Evolutionary conservation across 768 basidiomycete species (phyloP), one percentile per base, ranked within the genome.

Genomic region (Sarcodon aspratus): DNA sequence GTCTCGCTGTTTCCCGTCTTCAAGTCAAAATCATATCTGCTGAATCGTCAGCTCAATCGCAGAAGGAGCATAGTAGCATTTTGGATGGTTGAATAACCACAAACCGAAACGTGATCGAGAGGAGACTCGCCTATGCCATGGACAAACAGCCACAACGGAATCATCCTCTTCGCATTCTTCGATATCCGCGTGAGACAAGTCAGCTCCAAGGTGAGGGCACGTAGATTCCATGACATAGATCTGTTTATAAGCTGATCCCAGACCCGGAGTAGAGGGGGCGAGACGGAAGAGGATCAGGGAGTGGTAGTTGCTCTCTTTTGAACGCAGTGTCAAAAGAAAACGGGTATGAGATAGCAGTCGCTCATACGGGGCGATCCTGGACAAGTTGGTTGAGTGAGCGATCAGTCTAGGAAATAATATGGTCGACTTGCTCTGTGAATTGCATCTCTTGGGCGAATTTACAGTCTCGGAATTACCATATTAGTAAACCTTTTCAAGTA

Each of bases 161-260:
- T 42, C 8, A 13, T 75, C 73, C 10, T 63, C 65, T 45, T 80
- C 80, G 52, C 72, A 79, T 46, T 72, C 79, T 57, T 85, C 83
- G n/a, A 85, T 83, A 36, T 85, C 83, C 1, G 84, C 85, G 66
- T 87, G 83, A 11, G 80, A 82, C 63, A 88, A 70, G 48, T 88
- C 85, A 17, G 85, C 85, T 3, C 85, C 85, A 7, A 88, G 71
- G 65, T 90, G 87, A 4, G 86, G 86, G 60, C 86, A 89, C 9
- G 72, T 76, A 5, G 82, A 76, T 62, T 89, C 85, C 85, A 90
- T 89, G 7, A 76, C 78, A 58, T 87, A 89, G 10, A 88, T 67
- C 54, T 85, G 66, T 31, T 59, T 51, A 11, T 59, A 33, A 46
- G 57, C 50, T 42, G 40, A 13, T 8, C 40, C 40, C 9, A 9